A percentile compares a stretch with the other conserved stretches of the same genome.
Conservation (phyloP, 2,329 filamentous ascomycete genomes). For the Trichoderma pleuroti region DNA sequence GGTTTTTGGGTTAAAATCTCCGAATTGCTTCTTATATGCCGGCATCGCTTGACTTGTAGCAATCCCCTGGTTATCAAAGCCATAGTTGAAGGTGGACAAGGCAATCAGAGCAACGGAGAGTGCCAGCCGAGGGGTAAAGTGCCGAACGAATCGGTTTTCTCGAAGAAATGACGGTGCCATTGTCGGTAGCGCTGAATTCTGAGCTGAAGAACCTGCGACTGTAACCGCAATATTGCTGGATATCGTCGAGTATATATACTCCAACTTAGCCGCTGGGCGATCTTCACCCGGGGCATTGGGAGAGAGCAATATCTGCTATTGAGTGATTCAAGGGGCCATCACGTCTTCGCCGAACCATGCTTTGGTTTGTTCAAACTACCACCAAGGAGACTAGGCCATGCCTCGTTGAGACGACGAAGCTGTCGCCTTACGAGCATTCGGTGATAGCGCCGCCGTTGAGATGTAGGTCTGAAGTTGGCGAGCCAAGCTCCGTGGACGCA, state of each 20-base stretch:
- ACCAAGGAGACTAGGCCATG: neutral
- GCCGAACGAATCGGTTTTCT: constrained; percentile 5
- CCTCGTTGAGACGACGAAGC: neutral
- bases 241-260: neutral
- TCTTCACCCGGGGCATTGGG: neutral
- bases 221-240: neutral
- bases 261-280: neutral
- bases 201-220: neutral
- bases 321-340: neutral
- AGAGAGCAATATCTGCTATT: neutral
- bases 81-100: constrained; percentile 12
- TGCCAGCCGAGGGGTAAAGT: constrained; percentile 3
- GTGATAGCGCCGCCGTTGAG: neutral
- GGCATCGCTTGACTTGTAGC: constrained; percentile 10
- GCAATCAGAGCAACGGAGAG: constrained; percentile 4
- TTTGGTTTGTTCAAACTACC: neutral
- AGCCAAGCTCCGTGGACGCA: neutral
- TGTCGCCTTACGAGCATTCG: neutral
- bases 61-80: constrained; percentile 9
- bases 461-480: neutral
- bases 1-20: constrained; percentile 1
- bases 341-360: neutral
- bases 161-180: neutral
- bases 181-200: neutral
- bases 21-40: constrained; percentile 12